Conservation (phyloP, 2,329 filamentous ascomycete genomes). For the Diaporthe velutina region DNA sequence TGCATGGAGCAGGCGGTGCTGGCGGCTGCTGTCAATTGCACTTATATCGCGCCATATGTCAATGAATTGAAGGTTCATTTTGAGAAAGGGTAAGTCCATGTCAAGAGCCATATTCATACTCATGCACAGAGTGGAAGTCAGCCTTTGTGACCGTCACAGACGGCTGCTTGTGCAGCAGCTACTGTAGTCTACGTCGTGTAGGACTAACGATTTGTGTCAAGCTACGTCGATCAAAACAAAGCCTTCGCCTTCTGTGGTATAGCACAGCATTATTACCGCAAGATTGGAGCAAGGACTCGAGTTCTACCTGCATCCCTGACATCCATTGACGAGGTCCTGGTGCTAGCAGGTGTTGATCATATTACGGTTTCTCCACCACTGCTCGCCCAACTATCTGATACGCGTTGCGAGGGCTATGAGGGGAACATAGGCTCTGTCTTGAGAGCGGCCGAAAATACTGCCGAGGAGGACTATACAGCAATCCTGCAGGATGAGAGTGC, state of each 20-base stretch:
- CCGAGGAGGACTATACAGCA: not conserved
- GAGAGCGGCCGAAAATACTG: conserved; percentile 39
- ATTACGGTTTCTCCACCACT: conserved; percentile 70
- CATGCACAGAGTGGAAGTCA: not conserved
- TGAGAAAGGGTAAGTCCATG: conserved; percentile 56
- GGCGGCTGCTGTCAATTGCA: conserved; percentile 68
- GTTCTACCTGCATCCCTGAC: conserved; percentile 71
- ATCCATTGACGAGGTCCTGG: conserved; percentile 69
- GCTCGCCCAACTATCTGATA: conserved; percentile 59
- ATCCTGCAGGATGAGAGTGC: conserved; percentile 53
- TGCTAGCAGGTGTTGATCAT: conserved; percentile 68
- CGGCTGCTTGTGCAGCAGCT: not conserved
- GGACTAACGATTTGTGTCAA: conserved; percentile 42
- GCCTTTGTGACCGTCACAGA: not conserved
- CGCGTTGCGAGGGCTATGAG: conserved; percentile 49
- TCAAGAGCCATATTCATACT: not conserved
- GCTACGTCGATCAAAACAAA: conserved; percentile 62
- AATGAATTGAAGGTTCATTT: conserved; percentile 76
- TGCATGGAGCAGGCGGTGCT: conserved; percentile 70
- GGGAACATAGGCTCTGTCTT: conserved; percentile 49
- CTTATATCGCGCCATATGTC: conserved; percentile 75
- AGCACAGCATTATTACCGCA: conserved; percentile 65
- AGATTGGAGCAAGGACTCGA: conserved; percentile 56
- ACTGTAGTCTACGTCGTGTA: too few relatives aligned
- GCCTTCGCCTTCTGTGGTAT: conserved; percentile 64